Evolutionary conservation across 202 grass and related monocot species (phyloP).

Genomic region (Setaria viridis): DNA sequence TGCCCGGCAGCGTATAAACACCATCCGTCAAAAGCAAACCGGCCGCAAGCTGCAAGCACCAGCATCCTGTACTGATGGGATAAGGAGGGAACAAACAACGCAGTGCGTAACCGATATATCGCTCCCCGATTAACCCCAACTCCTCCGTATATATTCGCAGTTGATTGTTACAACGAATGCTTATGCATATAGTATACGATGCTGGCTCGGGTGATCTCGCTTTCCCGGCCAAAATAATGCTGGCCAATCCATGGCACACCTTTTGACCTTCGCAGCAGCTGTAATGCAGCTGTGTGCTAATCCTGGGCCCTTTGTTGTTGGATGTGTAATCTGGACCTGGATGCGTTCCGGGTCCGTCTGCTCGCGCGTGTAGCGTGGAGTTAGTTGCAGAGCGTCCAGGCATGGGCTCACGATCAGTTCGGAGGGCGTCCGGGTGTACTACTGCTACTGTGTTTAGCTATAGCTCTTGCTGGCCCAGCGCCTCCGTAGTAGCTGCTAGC

Average conservation of each 20-base stretch:
- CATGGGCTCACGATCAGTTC: too few species aligned
- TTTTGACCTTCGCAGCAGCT: neutral
- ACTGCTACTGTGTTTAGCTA: too few species aligned
- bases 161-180: neutral
- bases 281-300: neutral
- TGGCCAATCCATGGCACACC: neutral
- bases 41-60: neutral
- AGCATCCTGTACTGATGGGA: slow-evolving; percentile 49
- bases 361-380: too few species aligned
- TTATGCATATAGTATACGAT: neutral
- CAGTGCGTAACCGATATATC: neutral
- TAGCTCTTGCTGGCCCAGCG: too few species aligned
- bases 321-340: too few species aligned
- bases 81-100: slow-evolving; percentile 39
- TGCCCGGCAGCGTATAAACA: neutral
- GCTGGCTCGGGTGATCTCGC: neutral
- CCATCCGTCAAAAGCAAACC: slow-evolving; percentile 5
- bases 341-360: too few species aligned
- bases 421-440: too few species aligned
- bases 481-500: too few species aligned
- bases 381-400: too few species aligned
- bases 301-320: neutral
- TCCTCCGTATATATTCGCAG: neutral
- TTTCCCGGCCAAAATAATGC: slow-evolving; percentile 41
- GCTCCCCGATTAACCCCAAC: neutral